Evolutionary conservation across 805 yeast species (phyloP), one percentile per base, ranked within the genome.

Genomic region (Ogataea pini): DNA sequence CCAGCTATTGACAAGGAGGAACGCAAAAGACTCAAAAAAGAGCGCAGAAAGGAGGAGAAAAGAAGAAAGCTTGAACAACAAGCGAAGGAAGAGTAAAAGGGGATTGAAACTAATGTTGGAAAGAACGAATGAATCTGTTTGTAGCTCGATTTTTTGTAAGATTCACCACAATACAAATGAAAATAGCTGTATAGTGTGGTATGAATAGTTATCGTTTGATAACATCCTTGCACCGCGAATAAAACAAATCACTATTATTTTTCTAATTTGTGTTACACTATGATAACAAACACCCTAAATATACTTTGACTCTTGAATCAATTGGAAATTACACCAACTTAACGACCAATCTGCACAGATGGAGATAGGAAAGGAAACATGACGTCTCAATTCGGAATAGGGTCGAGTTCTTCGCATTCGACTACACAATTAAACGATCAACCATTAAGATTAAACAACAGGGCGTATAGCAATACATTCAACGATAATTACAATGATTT

Each of bases 11-110:
- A 55, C 42, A 61, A 60, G 37, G 63, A 54, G 42, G 63, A 58
- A 37, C 60, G 61, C 34, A 61, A 59, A 49, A 58, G 62, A 51
- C 52, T 57, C 42, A 61, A 58, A 52, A 59, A 61, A 36, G 60
- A 56, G 37, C 57, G 61, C 47, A 51, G 59, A 49, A 48, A 54
- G 48, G 52, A 53, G 42, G 61, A 60, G 44, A 54, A 47, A 36
- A 52, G 52, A 53, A 52, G 49, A 37, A 56, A 54, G 49, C 39
- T 36, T 12, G 55, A 53, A 29, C 22, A 37, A 19, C 40, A 40
- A 22, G 36, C 41, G 14, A 27, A 14, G 33, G 42, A 27, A 8
- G 42, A 39, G 42, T 39, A 14, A 27, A 14, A 5, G 25, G 25
- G 25, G 25, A 22, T 22, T 6, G 7, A 8, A 6, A 22, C n/a